Base-by-base conservation (phyloP, 257 asterid genomes). In the Rehmannia glutinosa region DNA sequence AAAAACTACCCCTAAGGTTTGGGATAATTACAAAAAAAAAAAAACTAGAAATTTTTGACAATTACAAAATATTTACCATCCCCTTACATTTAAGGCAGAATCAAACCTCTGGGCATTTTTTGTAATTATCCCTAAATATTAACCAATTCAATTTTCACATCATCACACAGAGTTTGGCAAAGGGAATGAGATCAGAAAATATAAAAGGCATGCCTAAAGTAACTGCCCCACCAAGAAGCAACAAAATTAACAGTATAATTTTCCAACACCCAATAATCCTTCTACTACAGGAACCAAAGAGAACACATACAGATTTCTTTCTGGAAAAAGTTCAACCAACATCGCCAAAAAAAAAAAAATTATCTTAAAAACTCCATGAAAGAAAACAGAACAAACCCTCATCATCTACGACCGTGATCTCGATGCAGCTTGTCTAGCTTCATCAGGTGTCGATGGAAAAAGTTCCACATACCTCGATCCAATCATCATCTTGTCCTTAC, bases 391-490 rank as follows among this genome's bases (percentile, higher is more conserved):
- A 49, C 27, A 12, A 49, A 19, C 24, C 53, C n/a, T 2, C 3
- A 10, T 25, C 13, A 27, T 23, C 59, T 77, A 82, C 55, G 81
- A 78, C 28, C 90, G 84, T 2, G 91, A 81, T 57, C 86, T 88
- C 8, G 96, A 83, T 30, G 84, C 91, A 27, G 89, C 90, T 64
- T 80, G 82, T 49, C 82, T 80, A 24, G 91, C 90, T 74, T 92
- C 97, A 51, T 89, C 96, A 0, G 82, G 82, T 2, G 87, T 73
- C n/a, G 97, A 93, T 78, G 99, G 97, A 71, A 90, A 90, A 32
- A 90, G 88, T 73, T 93, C 97, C 55, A 94, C 87, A 67, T 91
- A 91, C 50, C 99, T 86, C 1, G 95, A 81, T 41, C 99, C 96
- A 11, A 90, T 93, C 83, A 82, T 60, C 93, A 75, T 81, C 82